Percentiles rank a stretch among this genome's conserved stretches.
Evolutionary conservation across 108 stramenopile genomes (phyloP).

Genomic region (Cafeteria roenbergensis): DNA sequence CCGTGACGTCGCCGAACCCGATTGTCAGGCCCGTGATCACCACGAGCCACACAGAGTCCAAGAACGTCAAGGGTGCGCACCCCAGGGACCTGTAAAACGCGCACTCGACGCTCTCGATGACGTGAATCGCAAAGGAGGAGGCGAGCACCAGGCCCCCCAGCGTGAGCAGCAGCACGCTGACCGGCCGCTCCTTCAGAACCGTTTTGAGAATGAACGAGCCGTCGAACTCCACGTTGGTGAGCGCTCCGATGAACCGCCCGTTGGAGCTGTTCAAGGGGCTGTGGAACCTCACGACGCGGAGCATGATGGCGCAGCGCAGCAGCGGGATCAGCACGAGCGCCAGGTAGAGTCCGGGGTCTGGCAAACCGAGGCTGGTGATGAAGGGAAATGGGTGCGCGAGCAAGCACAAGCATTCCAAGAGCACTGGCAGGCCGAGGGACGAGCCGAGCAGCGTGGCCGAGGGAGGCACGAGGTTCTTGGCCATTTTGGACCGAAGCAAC

Average conservation of each 20-base stretch:
- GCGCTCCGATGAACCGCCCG: background rate
- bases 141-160: background rate
- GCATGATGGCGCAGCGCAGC: background rate
- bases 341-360: background rate
- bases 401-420: background rate
- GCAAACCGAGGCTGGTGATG: background rate
- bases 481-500: background rate
- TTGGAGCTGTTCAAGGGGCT: background rate
- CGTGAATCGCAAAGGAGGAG: background rate
- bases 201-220: background rate
- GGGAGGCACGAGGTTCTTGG: background rate
- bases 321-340: background rate
- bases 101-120: background rate
- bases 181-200: background rate
- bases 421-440: background rate
- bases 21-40: background rate
- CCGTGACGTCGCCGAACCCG: background rate
- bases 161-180: background rate
- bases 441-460: background rate
- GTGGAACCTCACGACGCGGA: background rate
- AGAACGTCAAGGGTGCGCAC: background rate
- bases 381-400: background rate
- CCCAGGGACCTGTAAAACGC: background rate
- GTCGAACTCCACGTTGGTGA: background rate
- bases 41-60: background rate